Base-by-base conservation (phyloP, 495 filamentous ascomycete species). In the Physcia stellaris region DNA sequence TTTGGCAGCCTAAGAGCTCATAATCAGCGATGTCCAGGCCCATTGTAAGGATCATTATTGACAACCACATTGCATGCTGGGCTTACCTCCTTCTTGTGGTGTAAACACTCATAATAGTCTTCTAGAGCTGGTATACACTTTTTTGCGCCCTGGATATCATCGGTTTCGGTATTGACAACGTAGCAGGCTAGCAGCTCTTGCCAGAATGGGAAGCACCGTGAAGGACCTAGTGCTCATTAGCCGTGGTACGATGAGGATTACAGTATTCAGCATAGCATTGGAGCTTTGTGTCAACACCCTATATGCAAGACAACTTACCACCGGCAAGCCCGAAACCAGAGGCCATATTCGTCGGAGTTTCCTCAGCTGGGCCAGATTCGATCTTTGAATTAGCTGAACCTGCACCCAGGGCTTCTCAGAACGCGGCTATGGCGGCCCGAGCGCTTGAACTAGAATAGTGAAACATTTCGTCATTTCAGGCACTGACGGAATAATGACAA, bases 201-300 rank as follows among this genome's bases (percentile, higher is more conserved):
- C 92, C 92, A 99, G 75, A 95, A 99, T 57, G 84, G 82, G 63
- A 92, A 96, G 77, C 90, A 99, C 64, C 93, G 79, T 51, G 75
- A 77, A 43, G 76, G 80, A 52, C 85, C 87, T 94, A 58, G 40
- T 49, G 1, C n/a, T 9, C 3, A 15, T 43, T 37, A 40, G 41
- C 24, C 7, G 23, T 4, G 11, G 24, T 1, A n/a, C 13, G 5
- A 30, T 22, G 24, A 3, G 19, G 21, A 17, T 29, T 1, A 13
- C 11, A 35, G 20, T 24, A 12, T 18, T 15, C 2, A 1, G 13
- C 20, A 4, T 4, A 2, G n/a, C n/a, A 32, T 23, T 6, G 21
- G 10, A 24, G 2, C n/a, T n/a, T n/a, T n/a, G n/a, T n/a, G n/a
- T n/a, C n/a, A n/a, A n/a, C n/a, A n/a, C n/a, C n/a, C n/a, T n/a